Conservation (phyloP, 1,284 basidiomycete genomes). For the Spongispora temasekensis region DNA sequence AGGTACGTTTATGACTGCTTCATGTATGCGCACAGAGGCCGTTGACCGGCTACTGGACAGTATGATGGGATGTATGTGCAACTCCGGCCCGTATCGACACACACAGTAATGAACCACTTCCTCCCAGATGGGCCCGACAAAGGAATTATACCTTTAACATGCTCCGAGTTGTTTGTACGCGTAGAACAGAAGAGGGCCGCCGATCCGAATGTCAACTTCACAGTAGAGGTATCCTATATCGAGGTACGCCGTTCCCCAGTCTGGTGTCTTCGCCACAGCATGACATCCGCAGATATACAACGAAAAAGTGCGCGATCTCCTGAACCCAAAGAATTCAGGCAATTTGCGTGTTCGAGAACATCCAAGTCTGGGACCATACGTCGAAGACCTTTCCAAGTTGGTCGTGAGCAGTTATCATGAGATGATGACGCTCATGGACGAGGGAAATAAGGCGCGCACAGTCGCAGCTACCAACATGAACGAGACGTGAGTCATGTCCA, state of each 20-base stretch:
- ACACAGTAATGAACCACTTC: conserved; percentile 13
- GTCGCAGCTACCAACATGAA: conserved; percentile 99
- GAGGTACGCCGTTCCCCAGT: conserved; percentile 53
- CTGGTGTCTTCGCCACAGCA: not conserved
- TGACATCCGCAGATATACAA: conserved; percentile 78
- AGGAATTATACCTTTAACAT: conserved; percentile 96
- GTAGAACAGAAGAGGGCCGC: conserved; percentile 66
- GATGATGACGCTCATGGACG: conserved; percentile 99
- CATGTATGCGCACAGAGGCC: not conserved
- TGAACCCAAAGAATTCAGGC: conserved; percentile 96
- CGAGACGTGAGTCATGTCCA: conserved; percentile 70
- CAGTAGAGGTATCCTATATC: conserved; percentile 97
- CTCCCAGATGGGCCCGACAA: conserved; percentile 88
- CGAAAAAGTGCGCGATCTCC: conserved; percentile 95
- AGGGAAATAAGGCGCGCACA: conserved; percentile 97
- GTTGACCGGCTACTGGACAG: conserved; percentile 42
- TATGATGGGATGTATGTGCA: conserved; percentile 96
- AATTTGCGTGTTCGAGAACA: conserved; percentile 97
- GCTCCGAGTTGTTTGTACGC: conserved; percentile 87
- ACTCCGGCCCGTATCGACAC: conserved; percentile 20
- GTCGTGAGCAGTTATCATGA: conserved; percentile 90
- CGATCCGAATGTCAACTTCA: conserved; percentile 78
- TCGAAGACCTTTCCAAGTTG: conserved; percentile 95
- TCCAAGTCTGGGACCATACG: conserved; percentile 92
- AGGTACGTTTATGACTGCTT: conserved; percentile 51